Evolutionary conservation across 352 stramenopile genomes (phyloP).

Genomic region (Pythium dissotocum): DNA sequence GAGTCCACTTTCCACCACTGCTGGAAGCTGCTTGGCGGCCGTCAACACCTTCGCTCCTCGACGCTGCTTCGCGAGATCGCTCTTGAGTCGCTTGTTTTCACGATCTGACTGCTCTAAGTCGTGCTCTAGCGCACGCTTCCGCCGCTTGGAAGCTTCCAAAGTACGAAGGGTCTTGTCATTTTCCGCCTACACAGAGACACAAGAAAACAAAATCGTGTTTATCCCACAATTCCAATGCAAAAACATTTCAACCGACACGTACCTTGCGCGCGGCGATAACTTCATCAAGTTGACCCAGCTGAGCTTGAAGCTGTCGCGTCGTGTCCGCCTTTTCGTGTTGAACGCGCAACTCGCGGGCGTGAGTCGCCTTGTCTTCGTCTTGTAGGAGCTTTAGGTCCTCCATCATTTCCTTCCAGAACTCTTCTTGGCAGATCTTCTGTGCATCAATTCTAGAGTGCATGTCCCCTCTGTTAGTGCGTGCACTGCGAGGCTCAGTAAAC

Average conservation of each 20-base stretch:
- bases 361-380: background rate
- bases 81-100: background rate
- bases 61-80: slow-evolving; percentile 5
- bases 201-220: background rate
- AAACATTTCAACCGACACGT: background rate
- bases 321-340: background rate
- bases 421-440: background rate
- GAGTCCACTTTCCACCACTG: slow-evolving; percentile 3
- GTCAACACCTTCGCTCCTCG: background rate
- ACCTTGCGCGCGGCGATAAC: slow-evolving; percentile 12
- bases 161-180: background rate
- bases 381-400: slow-evolving; percentile 6
- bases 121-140: slow-evolving; percentile 9
- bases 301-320: background rate
- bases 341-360: background rate
- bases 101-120: background rate
- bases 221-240: background rate
- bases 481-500: background rate
- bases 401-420: slow-evolving; percentile 11
- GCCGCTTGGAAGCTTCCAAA: slow-evolving; percentile 4
- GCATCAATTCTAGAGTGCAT: background rate
- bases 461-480: background rate
- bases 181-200: background rate
- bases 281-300: background rate
- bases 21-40: background rate